Evolutionary conservation across 192 early-diverging fungal genomes (phyloP).

Genomic region (Polychytrium aggregatum): DNA sequence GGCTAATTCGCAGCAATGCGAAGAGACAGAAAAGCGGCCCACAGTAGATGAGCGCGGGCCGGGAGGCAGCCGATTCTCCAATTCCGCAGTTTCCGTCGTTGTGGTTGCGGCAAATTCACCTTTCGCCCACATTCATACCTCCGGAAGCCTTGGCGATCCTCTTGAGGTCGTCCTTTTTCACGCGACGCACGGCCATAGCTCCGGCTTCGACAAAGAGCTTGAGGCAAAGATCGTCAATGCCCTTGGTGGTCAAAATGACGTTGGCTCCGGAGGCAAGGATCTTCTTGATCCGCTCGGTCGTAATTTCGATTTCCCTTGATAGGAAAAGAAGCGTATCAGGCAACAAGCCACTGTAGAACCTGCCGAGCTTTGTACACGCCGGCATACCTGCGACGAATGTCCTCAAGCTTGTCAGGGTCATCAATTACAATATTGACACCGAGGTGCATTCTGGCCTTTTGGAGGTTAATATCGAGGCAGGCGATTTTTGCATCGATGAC

Average conservation of each 20-base stretch:
- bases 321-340: slow-evolving; percentile 5
- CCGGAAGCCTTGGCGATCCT: slow-evolving; percentile 97
- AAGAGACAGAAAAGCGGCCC: too few relatives aligned
- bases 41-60: too few relatives aligned
- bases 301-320: slow-evolving; percentile 93
- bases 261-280: slow-evolving; percentile 92
- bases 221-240: slow-evolving; percentile 96
- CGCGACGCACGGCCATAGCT: slow-evolving; percentile 91
- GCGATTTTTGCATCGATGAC: slow-evolving; percentile 89
- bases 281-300: slow-evolving; percentile 89
- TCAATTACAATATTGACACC: slow-evolving; percentile 98
- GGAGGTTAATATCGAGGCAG: slow-evolving; percentile 96
- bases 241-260: slow-evolving; percentile 95
- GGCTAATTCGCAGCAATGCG: slow-evolving; percentile 31
- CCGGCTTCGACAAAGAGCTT: slow-evolving; percentile 98
- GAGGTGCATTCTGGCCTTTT: slow-evolving; percentile 94
- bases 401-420: slow-evolving; percentile 96
- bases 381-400: slow-evolving; percentile 68
- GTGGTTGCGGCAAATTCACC: too few relatives aligned
- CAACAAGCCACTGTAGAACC: slow-evolving; percentile 2
- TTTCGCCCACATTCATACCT: too few relatives aligned
- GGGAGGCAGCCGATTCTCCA: too few relatives aligned
- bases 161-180: slow-evolving; percentile 93
- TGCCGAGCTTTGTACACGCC: background rate
- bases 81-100: too few relatives aligned